phyloP scores from a whole-genome alignment of 257 asterid genomes.

The Penstemon davidsonii region DNA sequence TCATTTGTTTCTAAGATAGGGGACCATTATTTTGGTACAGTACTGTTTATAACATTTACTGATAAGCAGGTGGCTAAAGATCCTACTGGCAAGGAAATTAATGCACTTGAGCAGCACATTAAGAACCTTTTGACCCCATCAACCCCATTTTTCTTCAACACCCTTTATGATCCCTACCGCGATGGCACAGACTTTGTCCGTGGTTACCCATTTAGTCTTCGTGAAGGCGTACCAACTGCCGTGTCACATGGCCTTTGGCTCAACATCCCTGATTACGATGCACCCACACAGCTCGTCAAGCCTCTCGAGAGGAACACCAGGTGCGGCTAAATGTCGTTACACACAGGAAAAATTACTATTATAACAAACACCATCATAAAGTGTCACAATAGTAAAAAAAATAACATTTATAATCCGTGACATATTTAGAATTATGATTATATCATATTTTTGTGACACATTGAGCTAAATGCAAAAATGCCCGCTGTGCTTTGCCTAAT shows the following conservation, averaged over 20 bases:
- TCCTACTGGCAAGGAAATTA: constrained; percentile 45
- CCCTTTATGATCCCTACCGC: constrained; percentile 48
- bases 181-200: constrained; percentile 46
- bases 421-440: no score
- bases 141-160: constrained; percentile 49
- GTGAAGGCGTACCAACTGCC: constrained; percentile 48
- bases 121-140: constrained; percentile 45
- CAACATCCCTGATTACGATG: constrained; percentile 52
- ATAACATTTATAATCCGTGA: no score
- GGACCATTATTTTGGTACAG: neutral
- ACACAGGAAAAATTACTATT: neutral
- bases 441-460: no score
- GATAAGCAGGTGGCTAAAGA: constrained; percentile 43
- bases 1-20: neutral
- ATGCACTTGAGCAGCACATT: constrained; percentile 51
- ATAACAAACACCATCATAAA: no score
- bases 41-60: neutral
- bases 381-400: no score
- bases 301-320: constrained; percentile 52
- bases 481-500: no score
- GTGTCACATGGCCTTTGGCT: constrained; percentile 55
- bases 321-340: neutral
- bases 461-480: no score
- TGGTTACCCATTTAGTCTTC: constrained; percentile 51
- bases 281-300: constrained; percentile 53